Base-by-base conservation (phyloP, 371 early-diverging fungal species). In the Mortierella sp. region DNA sequence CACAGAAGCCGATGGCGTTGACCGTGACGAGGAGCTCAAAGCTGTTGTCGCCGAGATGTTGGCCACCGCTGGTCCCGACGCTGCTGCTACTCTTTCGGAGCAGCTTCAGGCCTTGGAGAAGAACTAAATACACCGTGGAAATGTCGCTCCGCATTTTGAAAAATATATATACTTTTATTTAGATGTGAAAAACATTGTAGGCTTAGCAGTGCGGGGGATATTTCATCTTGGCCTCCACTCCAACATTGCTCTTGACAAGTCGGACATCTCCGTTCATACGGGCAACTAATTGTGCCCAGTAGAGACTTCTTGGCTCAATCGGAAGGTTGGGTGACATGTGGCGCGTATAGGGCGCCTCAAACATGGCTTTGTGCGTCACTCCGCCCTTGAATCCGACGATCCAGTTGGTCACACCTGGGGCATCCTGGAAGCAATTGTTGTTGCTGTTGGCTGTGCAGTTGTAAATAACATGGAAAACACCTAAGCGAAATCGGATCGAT, bases 391-490 rank as follows among this genome's bases (percentile, higher is more conserved):
- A 76, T 1, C 86, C 86, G 11, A 86, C 43, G 6, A 86, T 51
- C 86, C 86, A 86, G 55, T 86, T 86, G 1, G 72, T 74, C 16
- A 64, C 67, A 3, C 82, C 82, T 4, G 86, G 86, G 6, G 86
- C 77, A 69, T 82, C 77, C 69, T 86, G 86, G 59, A 86, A 82
- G 34, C 79, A 85, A 43, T 82, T 86, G 43, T 80, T 80, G 53
- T 73, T 57, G 0, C 1, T 5, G 3, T 69, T 48, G 37, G 78
- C 57, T 0, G 73, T 78, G 70, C 86, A 86, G 75, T 82, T 86
- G 64, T 80, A 86, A 8, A 82, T 55, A 0, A 86, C 86, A 57
- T 86, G 86, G 75, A 86, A 86, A 9, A 69, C 86, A 37, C 86
- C 85, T 82, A 55, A 19, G 0, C 50, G 1, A 14, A 5, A 50